Evolutionary conservation across 495 filamentous ascomycete genomes (phyloP), one percentile per base, ranked within the genome.

Genomic region (Achaetomiella virescens): DNA sequence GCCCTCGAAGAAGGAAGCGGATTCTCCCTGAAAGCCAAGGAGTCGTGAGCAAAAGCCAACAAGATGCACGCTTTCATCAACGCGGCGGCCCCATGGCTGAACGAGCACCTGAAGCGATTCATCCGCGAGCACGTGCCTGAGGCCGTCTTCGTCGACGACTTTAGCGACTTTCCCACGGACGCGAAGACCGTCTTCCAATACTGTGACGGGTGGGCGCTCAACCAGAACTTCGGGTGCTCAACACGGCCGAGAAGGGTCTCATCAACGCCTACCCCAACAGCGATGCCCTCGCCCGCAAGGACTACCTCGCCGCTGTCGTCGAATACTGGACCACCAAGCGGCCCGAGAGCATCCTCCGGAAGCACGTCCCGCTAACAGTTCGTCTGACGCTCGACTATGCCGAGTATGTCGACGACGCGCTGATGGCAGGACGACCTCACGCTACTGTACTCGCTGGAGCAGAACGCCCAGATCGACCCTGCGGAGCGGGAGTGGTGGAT

Each of bases 361-460:
- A 70, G 12, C 77, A 85, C 51, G 74, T 86, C 53, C 83, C 84
- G 53, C 75, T 75, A 2, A 76, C 79, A 0, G 81, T 85, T n/a
- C 78, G 82, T 44, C 85, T 91, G 45, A 86, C 90, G 52, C 73
- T 91, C 31, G 88, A 91, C 67, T 91, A 88, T 61, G 83, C 83
- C 1, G 88, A 91, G 67, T 91, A 88, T 67, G 77, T 91, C 15
- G 87, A 90, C 58, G 88, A 91, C 42, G 86, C 88, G 2, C 72
- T 91, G 6, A 69, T 80, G 6, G 88, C 90, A 49, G 84, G 90
- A 77, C 51, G 88, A 90, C 66, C 70, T 91, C 27, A 55, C 49
- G 21, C 53, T 65, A 21, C 75, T 77, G 21, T 84, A 84, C 37
- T 83, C 81, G 24, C 78, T 88, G 42, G 75, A 72, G 27, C 75